phyloP scores from a whole-genome alignment of 768 basidiomycete genomes.

The Leucosporidium yakuticum region DNA sequence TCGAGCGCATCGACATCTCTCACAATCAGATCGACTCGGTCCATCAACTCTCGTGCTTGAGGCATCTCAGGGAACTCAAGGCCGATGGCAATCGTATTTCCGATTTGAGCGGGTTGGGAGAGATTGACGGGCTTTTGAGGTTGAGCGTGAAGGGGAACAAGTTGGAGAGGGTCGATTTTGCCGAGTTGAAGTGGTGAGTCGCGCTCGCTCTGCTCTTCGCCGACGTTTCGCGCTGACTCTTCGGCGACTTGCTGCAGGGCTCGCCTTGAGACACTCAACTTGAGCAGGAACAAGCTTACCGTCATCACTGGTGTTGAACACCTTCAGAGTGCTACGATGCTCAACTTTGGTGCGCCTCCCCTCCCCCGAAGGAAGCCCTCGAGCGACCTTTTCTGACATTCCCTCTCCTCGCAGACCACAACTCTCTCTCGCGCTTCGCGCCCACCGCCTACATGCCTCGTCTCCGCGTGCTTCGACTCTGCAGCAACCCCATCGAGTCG shows the following conservation, averaged over 20 bases:
- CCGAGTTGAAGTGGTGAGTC: no score
- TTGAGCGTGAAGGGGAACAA: slow-evolving; percentile 72
- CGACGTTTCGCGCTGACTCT: slow-evolving; percentile 9
- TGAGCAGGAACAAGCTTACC: slow-evolving; percentile 67
- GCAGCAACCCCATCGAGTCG: slow-evolving; percentile 66
- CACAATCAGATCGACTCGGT: slow-evolving; percentile 82
- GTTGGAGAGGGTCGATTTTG: slow-evolving; percentile 46
- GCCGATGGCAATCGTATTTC: slow-evolving; percentile 79
- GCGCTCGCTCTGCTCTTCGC: no score
- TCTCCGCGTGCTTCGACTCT: slow-evolving; percentile 76
- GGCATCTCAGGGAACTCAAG: slow-evolving; percentile 77
- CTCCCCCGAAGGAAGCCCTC: not conserved
- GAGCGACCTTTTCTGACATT: not conserved
- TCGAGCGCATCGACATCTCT: slow-evolving; percentile 87
- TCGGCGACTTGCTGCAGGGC: slow-evolving; percentile 40
- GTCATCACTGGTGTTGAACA: slow-evolving; percentile 55
- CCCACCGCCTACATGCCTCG: slow-evolving; percentile 51
- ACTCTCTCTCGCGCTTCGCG: slow-evolving; percentile 55
- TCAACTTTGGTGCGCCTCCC: slow-evolving; percentile 71
- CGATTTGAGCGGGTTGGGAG: slow-evolving; percentile 67
- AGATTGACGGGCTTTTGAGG: slow-evolving; percentile 73
- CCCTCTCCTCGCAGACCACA: slow-evolving; percentile 57
- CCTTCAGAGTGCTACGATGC: slow-evolving; percentile 52
- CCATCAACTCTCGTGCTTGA: slow-evolving; percentile 68
- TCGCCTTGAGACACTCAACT: slow-evolving; percentile 69